A percentile compares a stretch with the other conserved stretches of the same genome.
Evolutionary conservation across 345 rosid genomes (phyloP).

Genomic region (Aquilaria yunnanensis): DNA sequence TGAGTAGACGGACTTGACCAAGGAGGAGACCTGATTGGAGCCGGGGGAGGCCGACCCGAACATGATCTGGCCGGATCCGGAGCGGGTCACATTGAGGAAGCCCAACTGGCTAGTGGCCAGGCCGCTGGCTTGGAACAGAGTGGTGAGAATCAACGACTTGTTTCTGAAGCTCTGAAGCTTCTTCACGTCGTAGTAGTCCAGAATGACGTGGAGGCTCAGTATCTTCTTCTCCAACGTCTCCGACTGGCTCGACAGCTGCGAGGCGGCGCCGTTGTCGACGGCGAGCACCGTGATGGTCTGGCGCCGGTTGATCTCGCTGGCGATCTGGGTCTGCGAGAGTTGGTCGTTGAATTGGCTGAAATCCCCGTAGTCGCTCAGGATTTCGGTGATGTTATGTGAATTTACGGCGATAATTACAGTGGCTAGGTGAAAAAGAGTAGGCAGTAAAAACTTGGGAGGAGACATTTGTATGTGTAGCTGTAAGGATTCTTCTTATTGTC

Average conservation of each 20-base stretch:
- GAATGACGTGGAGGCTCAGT: conserved; percentile 7
- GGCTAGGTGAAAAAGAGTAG: not conserved
- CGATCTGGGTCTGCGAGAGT: not conserved
- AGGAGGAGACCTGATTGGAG: not conserved
- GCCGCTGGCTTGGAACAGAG: conserved; percentile 8
- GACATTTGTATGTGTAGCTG: not conserved
- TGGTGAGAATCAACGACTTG: not conserved
- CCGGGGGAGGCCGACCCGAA: conserved; percentile 2
- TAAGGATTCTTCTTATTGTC: no score
- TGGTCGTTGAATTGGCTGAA: conserved; percentile 2
- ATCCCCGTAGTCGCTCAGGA: not conserved
- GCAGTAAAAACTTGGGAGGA: not conserved
- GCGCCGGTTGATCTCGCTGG: not conserved
- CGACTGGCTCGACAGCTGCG: not conserved
- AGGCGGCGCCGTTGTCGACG: not conserved
- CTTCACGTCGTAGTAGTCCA: not conserved
- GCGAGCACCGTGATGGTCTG: conserved; percentile 5
- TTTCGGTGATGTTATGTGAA: conserved; percentile 4
- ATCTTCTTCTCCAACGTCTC: not conserved
- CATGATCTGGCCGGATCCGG: not conserved
- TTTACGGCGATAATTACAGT: not conserved
- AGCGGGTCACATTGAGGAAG: not conserved
- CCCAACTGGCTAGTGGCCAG: conserved; percentile 4
- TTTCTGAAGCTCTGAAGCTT: not conserved
- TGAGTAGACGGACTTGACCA: not conserved